Base-by-base conservation (phyloP, 108 stramenopile species). In the Conticribra guillardii region DNA sequence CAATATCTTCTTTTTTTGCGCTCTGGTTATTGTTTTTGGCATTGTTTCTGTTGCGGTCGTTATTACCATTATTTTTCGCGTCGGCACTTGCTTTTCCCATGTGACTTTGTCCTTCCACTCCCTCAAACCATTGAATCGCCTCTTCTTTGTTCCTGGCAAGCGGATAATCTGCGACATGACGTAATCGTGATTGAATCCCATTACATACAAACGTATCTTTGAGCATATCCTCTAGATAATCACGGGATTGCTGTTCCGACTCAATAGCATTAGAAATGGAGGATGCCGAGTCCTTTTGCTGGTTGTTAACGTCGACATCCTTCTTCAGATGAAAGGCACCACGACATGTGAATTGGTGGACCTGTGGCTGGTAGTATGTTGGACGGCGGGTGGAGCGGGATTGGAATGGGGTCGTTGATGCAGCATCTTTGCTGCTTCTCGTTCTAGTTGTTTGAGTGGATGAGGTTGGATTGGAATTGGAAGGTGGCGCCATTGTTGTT, bases 111-210 rank as follows among this genome's bases (percentile, higher is more conserved):
- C 48, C 18, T 48, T 9, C 26, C 34, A 41, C n/a, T 29, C 64
- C 64, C 58, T 70, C 54, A 48, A 78, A 71, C 64, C 64, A 78
- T 8, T 63, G 33, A 45, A 71, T 31, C 0, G 76, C 76, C 57
- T 78, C 76, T 31, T 78, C 76, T 37, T 60, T 64, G 24, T 21
- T 66, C 17, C 63, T 46, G 19, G 69, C 64, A 26, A 63, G 16
- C 2, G 76, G 76, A 47, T 70, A 78, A 46, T 78, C 76, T 3
- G 64, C 76, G 50, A 78, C 76, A 41, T 78, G 69, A 30, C 56
- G 32, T 1, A 78, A 41, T 23, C 50, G 60, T 16, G 69, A 44
- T 33, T 66, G 62, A 23, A 78, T 70, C 2, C 76, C 76, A 9
- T 59, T 65, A 37, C 76, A 78, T 0, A 54, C 34, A 44, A 52